Base-by-base conservation (phyloP, 345 rosid genomes). In the Ceriops zippeliana region DNA sequence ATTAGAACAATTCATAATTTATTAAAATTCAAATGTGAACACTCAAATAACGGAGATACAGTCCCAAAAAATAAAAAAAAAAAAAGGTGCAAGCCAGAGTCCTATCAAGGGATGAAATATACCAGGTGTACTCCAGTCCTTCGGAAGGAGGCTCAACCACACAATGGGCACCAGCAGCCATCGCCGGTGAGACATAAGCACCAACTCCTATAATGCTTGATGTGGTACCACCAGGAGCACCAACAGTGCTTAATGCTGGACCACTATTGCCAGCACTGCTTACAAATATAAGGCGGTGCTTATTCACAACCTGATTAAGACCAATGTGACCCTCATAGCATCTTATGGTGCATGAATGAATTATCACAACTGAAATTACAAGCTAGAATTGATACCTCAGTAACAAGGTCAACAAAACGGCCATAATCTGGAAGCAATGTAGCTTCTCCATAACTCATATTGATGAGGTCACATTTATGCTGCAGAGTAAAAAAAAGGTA, bases 231-330 rank as follows among this genome's bases (percentile, higher is more conserved):
- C 99, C 98, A 46, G 99, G 98, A 70, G 99, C 99, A 81, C 99
- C 98, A 65, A 95, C 97, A 49, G 96, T 95, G 73, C 83, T 90
- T 77, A 95, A 77, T 82, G 93, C 98, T 63, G 98, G 98, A 76
- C 99, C 99, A 71, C 88, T 92, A 83, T 95, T 91, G 64, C 99
- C 99, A 80, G 97, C 99, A 81, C 99, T 92, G 66, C 99, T 95
- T 60, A 95, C 90, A 77, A 90, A 92, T 80, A 92, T 80, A 67
- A 95, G 53, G 58, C 89, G 89, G 75, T 88, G 91, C 82, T 95
- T 87, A 81, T 92, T 83, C 73, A 95, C 98, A 63, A 82, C 98
- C 99, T 95, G 81, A 35, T 51, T 67, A 81, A 59, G 74, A 60
- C 52, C 63, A 70, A 49, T 26, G 62, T 63, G 51, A 13, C 54